phyloP scores from a whole-genome alignment of 106 monocot species.

The Triglochin maritima region DNA sequence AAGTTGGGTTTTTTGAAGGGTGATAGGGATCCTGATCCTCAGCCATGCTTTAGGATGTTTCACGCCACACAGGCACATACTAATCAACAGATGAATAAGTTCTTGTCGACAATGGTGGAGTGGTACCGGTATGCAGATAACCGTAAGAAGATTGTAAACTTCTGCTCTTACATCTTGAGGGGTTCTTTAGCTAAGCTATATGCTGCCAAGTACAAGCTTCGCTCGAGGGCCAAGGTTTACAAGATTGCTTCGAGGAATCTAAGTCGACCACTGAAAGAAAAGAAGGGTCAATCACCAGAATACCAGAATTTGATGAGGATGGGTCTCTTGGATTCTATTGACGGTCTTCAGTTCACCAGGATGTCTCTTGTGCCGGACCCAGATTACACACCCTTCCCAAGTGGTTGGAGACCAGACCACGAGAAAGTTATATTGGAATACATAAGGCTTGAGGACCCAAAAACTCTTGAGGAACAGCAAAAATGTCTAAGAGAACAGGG shows the following conservation, averaged over 20 bases:
- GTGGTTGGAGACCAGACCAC: conserved; percentile 80
- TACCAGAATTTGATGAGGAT: conserved; percentile 86
- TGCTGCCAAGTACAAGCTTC: conserved; percentile 95
- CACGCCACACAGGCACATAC: conserved; percentile 97
- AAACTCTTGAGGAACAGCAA: conserved; percentile 47
- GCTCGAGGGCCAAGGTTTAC: conserved; percentile 93
- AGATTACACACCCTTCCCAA: conserved; percentile 85
- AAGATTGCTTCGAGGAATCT: conserved; percentile 95
- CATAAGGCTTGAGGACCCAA: conserved; percentile 52
- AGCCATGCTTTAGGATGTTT: conserved; percentile 97
- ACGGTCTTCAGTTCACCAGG: conserved; percentile 82
- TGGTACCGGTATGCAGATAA: conserved; percentile 98
- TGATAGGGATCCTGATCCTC: conserved; percentile 90
- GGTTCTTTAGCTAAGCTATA: conserved; percentile 94
- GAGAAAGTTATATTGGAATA: conserved; percentile 75
- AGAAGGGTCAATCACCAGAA: conserved; percentile 91
- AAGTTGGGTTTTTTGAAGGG: conserved; percentile 88
- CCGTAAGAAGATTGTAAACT: conserved; percentile 87
- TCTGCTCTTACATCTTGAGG: conserved; percentile 89
- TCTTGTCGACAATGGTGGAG: conserved; percentile 76
- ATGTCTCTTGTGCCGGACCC: conserved; percentile 90
- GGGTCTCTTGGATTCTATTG: conserved; percentile 85
- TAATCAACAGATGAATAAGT: conserved; percentile 97
- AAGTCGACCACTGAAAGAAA: conserved; percentile 83
- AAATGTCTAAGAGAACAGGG: conserved; percentile 58